Evolutionary conservation across 805 yeast genomes (phyloP).

Genomic region (Millerozyma miso): DNA sequence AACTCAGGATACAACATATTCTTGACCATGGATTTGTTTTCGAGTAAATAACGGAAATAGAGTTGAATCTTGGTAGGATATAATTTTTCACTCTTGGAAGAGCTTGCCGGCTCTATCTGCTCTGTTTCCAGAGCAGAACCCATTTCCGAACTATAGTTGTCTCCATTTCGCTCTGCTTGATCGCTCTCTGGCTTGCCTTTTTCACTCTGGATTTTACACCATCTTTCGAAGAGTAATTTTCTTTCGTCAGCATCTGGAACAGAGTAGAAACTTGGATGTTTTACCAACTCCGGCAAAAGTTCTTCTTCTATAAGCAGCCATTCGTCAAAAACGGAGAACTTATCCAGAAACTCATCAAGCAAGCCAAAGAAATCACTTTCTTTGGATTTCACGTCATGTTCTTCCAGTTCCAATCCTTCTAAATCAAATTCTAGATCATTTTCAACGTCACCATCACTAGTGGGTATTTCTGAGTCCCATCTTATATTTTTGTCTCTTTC

Average conservation of each 20-base stretch:
- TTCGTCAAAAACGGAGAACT: slow-evolving; percentile 31
- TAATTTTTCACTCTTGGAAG: background rate
- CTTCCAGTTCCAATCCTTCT: background rate
- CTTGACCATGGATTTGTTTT: slow-evolving; percentile 24
- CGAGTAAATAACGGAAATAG: slow-evolving; percentile 24
- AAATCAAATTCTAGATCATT: background rate
- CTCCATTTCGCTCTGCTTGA: slow-evolving; percentile 1
- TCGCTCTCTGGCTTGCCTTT: background rate
- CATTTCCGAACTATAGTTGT: background rate
- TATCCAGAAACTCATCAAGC: slow-evolving; percentile 19
- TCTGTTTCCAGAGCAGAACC: slow-evolving; percentile 2
- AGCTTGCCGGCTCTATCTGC: slow-evolving; percentile 1
- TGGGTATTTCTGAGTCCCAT: background rate
- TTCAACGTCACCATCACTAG: background rate
- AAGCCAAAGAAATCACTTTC: slow-evolving; percentile 19
- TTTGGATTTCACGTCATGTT: background rate
- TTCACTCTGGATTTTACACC: slow-evolving; percentile 14
- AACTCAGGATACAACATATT: slow-evolving; percentile 25
- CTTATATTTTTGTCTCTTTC: background rate
- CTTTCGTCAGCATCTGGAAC: slow-evolving; percentile 14
- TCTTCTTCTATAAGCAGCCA: slow-evolving; percentile 39
- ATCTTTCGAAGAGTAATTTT: slow-evolving; percentile 21
- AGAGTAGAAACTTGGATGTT: slow-evolving; percentile 25
- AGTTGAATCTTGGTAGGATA: slow-evolving; percentile 21
- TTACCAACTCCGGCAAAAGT: slow-evolving; percentile 22